phyloP scores from a whole-genome alignment of 1,139 yeast genomes.

The Yamadazyma oceani region DNA sequence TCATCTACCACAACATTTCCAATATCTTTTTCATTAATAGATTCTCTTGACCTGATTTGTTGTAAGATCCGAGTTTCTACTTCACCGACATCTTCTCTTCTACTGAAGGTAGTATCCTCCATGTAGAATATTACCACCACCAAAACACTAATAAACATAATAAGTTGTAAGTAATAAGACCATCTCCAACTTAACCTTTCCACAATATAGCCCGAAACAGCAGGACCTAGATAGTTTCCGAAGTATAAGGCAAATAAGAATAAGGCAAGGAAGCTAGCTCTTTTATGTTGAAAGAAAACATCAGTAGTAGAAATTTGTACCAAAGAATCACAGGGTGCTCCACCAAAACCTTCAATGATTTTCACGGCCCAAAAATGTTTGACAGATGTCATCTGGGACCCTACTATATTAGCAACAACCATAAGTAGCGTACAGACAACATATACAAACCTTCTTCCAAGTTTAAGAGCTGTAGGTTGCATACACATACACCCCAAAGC shows the following conservation, averaged over 20 bases:
- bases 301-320: constrained; percentile 51
- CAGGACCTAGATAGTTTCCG: constrained; percentile 48
- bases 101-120: constrained; percentile 46
- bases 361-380: constrained; percentile 29
- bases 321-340: constrained; percentile 51
- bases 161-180: constrained; percentile 46
- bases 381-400: constrained; percentile 30
- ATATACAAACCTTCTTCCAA: constrained; percentile 42
- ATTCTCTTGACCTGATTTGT: constrained; percentile 24
- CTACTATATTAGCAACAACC: constrained; percentile 36
- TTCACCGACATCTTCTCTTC: constrained; percentile 16
- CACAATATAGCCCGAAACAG: constrained; percentile 43
- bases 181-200: constrained; percentile 45
- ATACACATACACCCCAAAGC: constrained; percentile 41
- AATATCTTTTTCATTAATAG: neutral
- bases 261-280: constrained; percentile 40
- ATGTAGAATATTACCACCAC: constrained; percentile 40
- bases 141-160: constrained; percentile 46
- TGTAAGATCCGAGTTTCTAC: constrained; percentile 20
- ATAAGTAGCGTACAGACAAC: constrained; percentile 32
- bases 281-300: constrained; percentile 48
- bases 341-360: constrained; percentile 42
- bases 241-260: constrained; percentile 44
- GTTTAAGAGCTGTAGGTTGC: constrained; percentile 43
- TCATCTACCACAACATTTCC: neutral